Base-by-base conservation (phyloP, 2,329 filamentous ascomycete genomes). In the Cladosporium cucumerinum region DNA sequence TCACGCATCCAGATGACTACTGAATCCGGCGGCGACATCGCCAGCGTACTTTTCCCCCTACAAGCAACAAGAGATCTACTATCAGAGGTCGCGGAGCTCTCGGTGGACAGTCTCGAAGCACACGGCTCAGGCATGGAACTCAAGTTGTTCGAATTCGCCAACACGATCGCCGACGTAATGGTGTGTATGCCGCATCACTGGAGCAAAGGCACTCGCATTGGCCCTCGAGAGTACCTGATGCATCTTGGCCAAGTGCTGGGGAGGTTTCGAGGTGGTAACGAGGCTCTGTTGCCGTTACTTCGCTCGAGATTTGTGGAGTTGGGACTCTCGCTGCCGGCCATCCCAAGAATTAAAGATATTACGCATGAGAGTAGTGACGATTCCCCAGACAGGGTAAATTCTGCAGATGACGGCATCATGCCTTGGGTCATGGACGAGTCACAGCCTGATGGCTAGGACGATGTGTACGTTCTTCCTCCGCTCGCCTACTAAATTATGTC, bases 131-230 rank as follows among this genome's bases (percentile, higher is more conserved):
- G 82, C 25, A 84, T 87, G 63, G 76, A 86, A 61, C 82, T 85
- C 66, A 87, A 87, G 71, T 76, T 87, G 5, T 85, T 87, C 63
- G 85, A 87, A 69, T 85, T 87, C 66, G 83, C 84, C 0, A 85
- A 84, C 70, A 86, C 84, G 1, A 84, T 87, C 54, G 84, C 84
- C 10, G 85, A 87, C 67, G 85, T 87, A 16, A 74, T 83, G 1
- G 78, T 86, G 10, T 62, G 60, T 16, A 55, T 62, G 60, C 60
- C 60, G 8, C 21, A 55, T 7, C 34, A 26, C 14, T 62, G 60
- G 60, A 23, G 25, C 2, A 23, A 55, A 14, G 49, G 32, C 21
- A 32, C 34, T 14, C 60, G 11, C 11, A 62, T 62, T 26, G 60
- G 60, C 2, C 60, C 60, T 6, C 60, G 60, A 28, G 60, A 62